These are phyloP conservation scores for Ustilago crameri DNA, from an alignment of 1,284 basidiomycete species.

Conservation along the genomic window DNA sequence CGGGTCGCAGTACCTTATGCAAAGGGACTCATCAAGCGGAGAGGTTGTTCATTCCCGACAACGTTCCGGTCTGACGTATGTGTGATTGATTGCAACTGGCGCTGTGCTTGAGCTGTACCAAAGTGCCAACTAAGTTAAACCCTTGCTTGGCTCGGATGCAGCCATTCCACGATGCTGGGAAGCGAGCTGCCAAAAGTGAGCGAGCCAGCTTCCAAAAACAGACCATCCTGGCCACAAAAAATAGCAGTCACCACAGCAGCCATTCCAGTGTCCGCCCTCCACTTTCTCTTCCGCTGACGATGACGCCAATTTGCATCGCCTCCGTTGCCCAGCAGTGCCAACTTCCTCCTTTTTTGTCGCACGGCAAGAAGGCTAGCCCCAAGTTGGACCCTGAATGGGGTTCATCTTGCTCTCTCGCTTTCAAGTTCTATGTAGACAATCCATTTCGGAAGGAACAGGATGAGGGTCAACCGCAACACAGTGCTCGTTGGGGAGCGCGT, in stretches of 20 bases:
- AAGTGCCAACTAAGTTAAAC: too few species aligned
- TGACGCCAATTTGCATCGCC: conserved; percentile 37
- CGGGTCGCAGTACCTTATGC: conserved; percentile 10
- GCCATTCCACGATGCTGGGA: background rate
- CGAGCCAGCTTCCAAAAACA: conserved; percentile 21
- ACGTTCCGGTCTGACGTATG: conserved; percentile 33
- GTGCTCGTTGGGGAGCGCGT: conserved; percentile 76
- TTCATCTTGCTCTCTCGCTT: background rate
- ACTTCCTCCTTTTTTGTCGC: background rate
- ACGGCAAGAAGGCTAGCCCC: too few species aligned
- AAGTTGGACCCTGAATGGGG: conserved; percentile 8
- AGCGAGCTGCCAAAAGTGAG: conserved; percentile 1
- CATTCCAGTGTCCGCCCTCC: conserved; percentile 11
- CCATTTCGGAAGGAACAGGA: conserved; percentile 54
- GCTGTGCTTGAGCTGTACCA: too few species aligned
- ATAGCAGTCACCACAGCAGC: background rate
- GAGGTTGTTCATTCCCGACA: conserved; percentile 14
- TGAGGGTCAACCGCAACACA: conserved; percentile 76
- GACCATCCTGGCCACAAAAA: background rate
- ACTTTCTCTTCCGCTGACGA: conserved; percentile 4
- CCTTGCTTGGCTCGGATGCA: background rate
- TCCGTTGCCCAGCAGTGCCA: background rate
- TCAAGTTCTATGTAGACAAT: background rate
- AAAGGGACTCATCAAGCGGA: conserved; percentile 29
- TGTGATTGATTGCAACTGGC: conserved; percentile 1